A percentile compares a stretch with the other conserved stretches of the same genome.
Evolutionary conservation across 129 eudicot species (phyloP).

Genomic region (Apium graveolens): DNA sequence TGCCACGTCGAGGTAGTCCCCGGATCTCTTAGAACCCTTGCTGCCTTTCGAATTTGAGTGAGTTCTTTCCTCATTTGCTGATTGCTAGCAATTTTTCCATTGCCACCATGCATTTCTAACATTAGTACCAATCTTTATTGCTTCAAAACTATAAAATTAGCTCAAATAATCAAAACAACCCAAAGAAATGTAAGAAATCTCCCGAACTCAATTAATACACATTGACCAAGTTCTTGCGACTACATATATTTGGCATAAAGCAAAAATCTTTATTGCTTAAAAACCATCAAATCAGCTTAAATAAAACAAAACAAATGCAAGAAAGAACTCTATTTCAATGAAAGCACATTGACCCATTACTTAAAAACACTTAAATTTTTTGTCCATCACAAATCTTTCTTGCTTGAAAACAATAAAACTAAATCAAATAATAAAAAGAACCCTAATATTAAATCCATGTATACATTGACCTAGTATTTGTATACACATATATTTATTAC

Average conservation of each 20-base stretch:
- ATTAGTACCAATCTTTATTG: not conserved
- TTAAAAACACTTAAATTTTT: not conserved
- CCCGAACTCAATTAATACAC: not conserved
- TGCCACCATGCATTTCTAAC: constrained; percentile 18
- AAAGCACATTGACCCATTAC: not conserved
- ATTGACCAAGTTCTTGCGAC: not conserved
- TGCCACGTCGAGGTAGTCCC: constrained; percentile 84
- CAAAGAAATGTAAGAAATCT: not conserved
- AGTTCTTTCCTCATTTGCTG: constrained; percentile 82
- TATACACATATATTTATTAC: not conserved
- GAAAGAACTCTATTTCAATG: not conserved
- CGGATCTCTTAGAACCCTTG: constrained; percentile 69
- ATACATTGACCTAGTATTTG: not conserved
- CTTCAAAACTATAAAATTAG: not conserved
- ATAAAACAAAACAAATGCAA: not conserved
- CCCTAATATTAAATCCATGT: not conserved
- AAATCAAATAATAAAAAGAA: not conserved
- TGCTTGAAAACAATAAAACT: not conserved
- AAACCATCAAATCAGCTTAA: not conserved
- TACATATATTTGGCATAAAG: not conserved
- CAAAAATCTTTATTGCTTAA: not conserved
- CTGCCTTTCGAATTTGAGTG: constrained; percentile 75
- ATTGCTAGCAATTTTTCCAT: constrained; percentile 50
- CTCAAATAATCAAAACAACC: not conserved
- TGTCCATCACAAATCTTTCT: not conserved